Evolutionary conservation across 345 rosid genomes (phyloP).

Genomic region (Arabidopsis thaliana): DNA sequence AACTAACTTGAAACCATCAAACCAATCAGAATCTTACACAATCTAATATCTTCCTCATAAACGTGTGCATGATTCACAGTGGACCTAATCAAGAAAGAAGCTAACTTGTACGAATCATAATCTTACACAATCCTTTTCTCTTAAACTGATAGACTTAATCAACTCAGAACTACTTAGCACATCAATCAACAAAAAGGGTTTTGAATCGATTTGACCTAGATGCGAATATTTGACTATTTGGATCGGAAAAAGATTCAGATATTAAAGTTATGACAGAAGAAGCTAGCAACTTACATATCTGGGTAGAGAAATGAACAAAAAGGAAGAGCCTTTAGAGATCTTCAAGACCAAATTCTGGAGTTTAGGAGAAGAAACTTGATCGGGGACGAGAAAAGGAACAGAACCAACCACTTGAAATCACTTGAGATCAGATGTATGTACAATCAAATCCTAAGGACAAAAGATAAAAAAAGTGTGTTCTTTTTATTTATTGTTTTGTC

Average conservation of each 20-base stretch:
- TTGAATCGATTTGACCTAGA: conserved; percentile 22
- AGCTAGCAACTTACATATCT: conserved; percentile 37
- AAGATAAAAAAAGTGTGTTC: background rate
- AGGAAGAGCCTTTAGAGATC: conserved; percentile 33
- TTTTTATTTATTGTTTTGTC: background rate
- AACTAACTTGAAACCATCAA: background rate
- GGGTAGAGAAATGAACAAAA: background rate
- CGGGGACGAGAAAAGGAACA: conserved; percentile 24
- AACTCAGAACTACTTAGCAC: conserved; percentile 4
- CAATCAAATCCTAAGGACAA: conserved; percentile 19
- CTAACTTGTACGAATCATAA: conserved; percentile 20
- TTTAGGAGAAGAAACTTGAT: conserved; percentile 31
- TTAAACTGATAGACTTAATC: background rate
- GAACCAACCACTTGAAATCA: conserved; percentile 29
- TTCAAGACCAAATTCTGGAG: background rate
- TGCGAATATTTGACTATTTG: conserved; percentile 32
- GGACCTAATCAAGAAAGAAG: conserved; percentile 12
- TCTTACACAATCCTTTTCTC: background rate
- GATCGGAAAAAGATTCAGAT: conserved; percentile 34
- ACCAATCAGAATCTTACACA: background rate
- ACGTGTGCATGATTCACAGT: background rate
- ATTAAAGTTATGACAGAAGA: background rate
- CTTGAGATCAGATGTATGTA: conserved; percentile 40
- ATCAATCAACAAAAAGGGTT: background rate
- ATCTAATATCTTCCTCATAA: background rate